These are phyloP conservation scores for Pichia californica DNA, from an alignment of 805 yeast genomes.

Conservation along the genomic window DNA sequence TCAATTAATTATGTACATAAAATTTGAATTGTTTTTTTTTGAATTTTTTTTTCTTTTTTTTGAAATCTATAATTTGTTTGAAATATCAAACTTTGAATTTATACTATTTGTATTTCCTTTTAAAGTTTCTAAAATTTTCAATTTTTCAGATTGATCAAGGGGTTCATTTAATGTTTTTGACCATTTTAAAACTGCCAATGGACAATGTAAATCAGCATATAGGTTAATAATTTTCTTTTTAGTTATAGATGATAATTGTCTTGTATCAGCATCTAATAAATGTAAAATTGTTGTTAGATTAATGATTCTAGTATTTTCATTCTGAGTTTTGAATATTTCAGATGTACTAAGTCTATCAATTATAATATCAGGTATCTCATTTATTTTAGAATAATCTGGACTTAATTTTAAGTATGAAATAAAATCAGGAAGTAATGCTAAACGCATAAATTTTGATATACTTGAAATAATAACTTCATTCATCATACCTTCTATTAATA, in stretches of 20 bases:
- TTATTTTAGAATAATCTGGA: conserved; percentile 5
- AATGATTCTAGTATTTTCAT: conserved; percentile 12
- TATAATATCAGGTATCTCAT: conserved; percentile 6
- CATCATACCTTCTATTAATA: conserved; percentile 11
- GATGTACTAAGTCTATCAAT: conserved; percentile 4
- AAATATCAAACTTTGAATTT: conserved; percentile 2
- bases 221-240: conserved; percentile 13
- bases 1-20: neutral
- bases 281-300: conserved; percentile 19
- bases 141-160: conserved; percentile 10
- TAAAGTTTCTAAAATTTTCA: neutral
- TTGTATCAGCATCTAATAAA: conserved; percentile 6
- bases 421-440: conserved; percentile 18
- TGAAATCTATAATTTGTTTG: neutral
- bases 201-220: conserved; percentile 21
- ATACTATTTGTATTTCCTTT: neutral
- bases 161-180: conserved; percentile 7
- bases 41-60: neutral
- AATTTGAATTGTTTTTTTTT: too few species aligned
- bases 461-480: conserved; percentile 4
- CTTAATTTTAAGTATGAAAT: conserved; percentile 18
- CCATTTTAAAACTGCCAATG: conserved; percentile 23
- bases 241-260: conserved; percentile 9
- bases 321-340: neutral
- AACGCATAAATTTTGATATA: conserved; percentile 16